Conservation (phyloP, 768 basidiomycete species). For the Trametes coccinea region DNA sequence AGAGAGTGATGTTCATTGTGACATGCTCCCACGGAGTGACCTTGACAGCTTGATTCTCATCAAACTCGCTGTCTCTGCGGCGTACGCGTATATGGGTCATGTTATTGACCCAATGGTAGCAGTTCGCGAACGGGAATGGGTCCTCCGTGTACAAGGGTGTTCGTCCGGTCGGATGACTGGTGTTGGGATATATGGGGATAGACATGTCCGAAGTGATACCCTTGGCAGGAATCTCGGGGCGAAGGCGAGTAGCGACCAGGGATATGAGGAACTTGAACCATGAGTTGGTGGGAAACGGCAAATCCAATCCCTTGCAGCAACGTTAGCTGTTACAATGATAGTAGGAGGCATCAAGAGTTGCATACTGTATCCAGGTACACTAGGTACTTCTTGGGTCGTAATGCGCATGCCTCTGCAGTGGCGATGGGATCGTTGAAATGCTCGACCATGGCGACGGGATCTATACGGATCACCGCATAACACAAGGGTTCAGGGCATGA, state of each 20-base stretch:
- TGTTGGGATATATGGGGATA: constrained; percentile 8
- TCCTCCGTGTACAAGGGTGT: neutral
- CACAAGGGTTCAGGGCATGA: neutral
- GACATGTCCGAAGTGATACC: constrained; percentile 13
- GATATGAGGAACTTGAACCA: neutral
- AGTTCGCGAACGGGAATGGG: constrained; percentile 9
- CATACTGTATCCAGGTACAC: neutral
- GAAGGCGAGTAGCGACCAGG: neutral
- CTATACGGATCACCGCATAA: constrained; percentile 7
- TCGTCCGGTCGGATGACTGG: neutral
- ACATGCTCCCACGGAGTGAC: neutral
- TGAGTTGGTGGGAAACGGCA: neutral
- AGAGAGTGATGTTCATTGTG: neutral
- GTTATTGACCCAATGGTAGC: constrained; percentile 10
- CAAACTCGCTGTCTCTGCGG: neutral
- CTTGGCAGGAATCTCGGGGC: neutral
- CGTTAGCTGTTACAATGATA: too few species aligned
- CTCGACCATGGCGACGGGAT: constrained; percentile 14
- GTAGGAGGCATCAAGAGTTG: too few species aligned
- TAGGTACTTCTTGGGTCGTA: neutral
- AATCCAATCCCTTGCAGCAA: neutral
- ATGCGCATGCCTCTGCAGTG: neutral
- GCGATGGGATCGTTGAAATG: neutral
- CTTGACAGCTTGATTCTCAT: neutral
- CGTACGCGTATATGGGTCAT: neutral